Percentiles rank a stretch among this genome's conserved stretches.
These are phyloP conservation scores for Botrytis tulipae DNA, from an alignment of 2,329 filamentous ascomycete genomes.

Conservation along the genomic window DNA sequence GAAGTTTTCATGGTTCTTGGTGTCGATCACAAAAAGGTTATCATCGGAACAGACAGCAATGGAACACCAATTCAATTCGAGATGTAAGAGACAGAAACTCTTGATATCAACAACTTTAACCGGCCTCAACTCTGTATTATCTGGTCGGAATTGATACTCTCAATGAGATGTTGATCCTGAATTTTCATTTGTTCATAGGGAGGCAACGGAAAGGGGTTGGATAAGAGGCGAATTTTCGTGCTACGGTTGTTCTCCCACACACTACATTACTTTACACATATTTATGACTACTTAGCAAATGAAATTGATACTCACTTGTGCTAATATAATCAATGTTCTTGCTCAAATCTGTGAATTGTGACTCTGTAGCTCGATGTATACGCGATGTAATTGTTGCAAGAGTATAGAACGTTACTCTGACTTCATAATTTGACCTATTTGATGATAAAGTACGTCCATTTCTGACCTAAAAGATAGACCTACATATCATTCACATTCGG, in stretches of 20 bases:
- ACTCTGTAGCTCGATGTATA: background rate
- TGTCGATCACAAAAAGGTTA: conserved; percentile 25
- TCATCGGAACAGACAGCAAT: background rate
- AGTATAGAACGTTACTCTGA: background rate
- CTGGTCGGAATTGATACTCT: background rate
- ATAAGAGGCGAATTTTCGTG: background rate
- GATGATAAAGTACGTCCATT: background rate
- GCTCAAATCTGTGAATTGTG: background rate
- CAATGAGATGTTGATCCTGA: background rate
- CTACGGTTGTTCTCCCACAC: background rate
- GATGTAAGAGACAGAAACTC: background rate
- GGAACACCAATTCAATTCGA: background rate
- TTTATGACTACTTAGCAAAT: background rate
- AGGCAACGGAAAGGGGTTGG: background rate
- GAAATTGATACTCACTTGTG: background rate
- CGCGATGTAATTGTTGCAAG: background rate
- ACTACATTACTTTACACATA: background rate
- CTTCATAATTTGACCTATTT: background rate
- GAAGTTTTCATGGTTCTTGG: conserved; percentile 52
- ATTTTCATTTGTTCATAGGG: background rate
- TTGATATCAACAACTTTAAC: background rate
- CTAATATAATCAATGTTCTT: background rate
- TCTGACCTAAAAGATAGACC: background rate
- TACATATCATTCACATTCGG: background rate
- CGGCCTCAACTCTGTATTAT: background rate